These are phyloP conservation scores for Trifolium subterraneum DNA, from an alignment of 306 rosid species.

Conservation along the genomic window DNA sequence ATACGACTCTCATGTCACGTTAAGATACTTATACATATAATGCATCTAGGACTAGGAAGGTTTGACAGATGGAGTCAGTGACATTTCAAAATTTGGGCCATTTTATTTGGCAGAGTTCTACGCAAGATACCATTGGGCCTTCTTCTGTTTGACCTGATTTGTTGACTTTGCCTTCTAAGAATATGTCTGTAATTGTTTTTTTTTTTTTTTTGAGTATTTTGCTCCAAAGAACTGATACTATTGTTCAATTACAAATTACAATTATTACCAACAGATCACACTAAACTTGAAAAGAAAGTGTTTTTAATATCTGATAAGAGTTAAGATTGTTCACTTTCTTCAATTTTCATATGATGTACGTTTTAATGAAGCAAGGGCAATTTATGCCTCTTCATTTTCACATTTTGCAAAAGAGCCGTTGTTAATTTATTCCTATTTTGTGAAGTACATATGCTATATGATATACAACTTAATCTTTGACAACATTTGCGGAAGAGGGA, in stretches of 20 bases:
- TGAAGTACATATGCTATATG: not conserved
- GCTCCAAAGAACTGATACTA: too few species aligned
- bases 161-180: not conserved
- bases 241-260: too few species aligned
- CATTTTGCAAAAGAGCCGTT: constrained; percentile 4
- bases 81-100: not conserved
- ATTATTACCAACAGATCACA: constrained; percentile 1
- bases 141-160: not conserved
- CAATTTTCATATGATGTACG: constrained; percentile 2
- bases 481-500: not conserved
- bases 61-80: constrained; percentile 5
- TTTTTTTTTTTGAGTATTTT: too few species aligned
- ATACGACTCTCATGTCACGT: not conserved
- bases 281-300: not conserved
- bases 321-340: constrained; percentile 6
- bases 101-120: not conserved
- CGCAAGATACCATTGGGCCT: not conserved
- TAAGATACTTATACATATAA: not conserved
- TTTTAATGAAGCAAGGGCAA: constrained; percentile 11
- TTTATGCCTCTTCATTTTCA: not conserved
- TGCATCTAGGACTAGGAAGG: not conserved
- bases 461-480: not conserved
- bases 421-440: constrained; percentile 5
- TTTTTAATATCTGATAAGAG: constrained; percentile 2
- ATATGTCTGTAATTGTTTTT: not conserved